Evolutionary conservation across 805 yeast genomes (phyloP).

Genomic region (Hyphopichia homilentoma): DNA sequence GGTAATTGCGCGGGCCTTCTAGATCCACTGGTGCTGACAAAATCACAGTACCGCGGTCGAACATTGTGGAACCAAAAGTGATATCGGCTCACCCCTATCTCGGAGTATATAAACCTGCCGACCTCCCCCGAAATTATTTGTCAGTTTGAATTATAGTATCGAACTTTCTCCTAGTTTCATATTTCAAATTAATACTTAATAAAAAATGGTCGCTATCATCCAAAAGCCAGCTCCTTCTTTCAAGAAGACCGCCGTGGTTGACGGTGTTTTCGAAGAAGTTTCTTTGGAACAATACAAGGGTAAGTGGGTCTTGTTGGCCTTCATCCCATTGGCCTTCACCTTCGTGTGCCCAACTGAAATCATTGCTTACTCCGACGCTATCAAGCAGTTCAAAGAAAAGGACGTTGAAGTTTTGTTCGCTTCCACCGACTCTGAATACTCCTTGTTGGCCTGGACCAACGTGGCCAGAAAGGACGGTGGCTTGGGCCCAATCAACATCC

Average conservation of each 20-base stretch:
- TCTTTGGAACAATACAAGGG: conserved; percentile 95
- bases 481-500: conserved; percentile 91
- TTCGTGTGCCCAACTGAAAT: conserved; percentile 99
- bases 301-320: conserved; percentile 95
- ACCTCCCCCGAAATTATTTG: too few relatives aligned
- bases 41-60: neutral
- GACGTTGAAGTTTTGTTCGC: conserved; percentile 90
- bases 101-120: too few relatives aligned
- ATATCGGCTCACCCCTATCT: too few relatives aligned
- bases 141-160: too few relatives aligned
- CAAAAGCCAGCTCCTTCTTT: conserved; percentile 96
- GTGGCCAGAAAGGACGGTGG: conserved; percentile 97
- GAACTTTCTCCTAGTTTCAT: too few relatives aligned
- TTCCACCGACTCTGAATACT: conserved; percentile 97
- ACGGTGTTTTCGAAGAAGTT: conserved; percentile 94
- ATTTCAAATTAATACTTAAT: too few relatives aligned
- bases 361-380: conserved; percentile 97
- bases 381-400: conserved; percentile 80
- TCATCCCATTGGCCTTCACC: conserved; percentile 98
- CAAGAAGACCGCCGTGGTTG: conserved; percentile 95
- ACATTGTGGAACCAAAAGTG: too few relatives aligned
- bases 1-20: conserved; percentile 11
- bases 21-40: conserved; percentile 4
- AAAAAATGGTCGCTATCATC: conserved; percentile 77
- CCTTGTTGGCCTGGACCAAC: conserved; percentile 97